These are phyloP conservation scores for Plectranthus barbatus DNA, from an alignment of 257 asterid genomes.

Conservation along the genomic window DNA sequence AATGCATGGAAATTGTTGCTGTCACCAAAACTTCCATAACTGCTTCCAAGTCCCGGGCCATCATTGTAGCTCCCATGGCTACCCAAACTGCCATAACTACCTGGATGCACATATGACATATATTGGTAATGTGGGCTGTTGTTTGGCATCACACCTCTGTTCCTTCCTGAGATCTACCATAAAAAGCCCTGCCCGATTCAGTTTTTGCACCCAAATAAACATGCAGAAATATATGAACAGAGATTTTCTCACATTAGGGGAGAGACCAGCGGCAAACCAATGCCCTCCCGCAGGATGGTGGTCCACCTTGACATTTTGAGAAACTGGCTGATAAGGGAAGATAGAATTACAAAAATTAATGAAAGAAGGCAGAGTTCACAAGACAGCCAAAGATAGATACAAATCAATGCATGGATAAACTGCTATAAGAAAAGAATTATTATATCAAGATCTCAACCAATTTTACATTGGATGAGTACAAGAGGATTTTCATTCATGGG, in stretches of 20 bases:
- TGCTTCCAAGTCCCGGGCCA: slow-evolving; percentile 69
- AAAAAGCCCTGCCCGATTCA: slow-evolving; percentile 12
- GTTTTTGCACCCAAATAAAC: slow-evolving; percentile 7
- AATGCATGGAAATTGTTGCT: slow-evolving; percentile 72
- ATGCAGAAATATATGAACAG: slow-evolving; percentile 11
- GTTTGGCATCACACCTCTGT: slow-evolving; percentile 41
- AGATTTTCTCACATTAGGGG: slow-evolving; percentile 82
- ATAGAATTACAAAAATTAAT: slow-evolving; percentile 2
- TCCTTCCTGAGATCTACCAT: slow-evolving; percentile 76
- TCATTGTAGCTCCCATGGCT: slow-evolving; percentile 97
- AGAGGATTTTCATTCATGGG: background rate
- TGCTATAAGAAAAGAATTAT: background rate
- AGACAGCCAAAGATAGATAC: background rate
- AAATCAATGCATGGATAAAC: background rate
- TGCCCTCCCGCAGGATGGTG: slow-evolving; percentile 99
- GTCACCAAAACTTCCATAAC: slow-evolving; percentile 96
- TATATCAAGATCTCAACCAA: background rate
- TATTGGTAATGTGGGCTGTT: slow-evolving; percentile 82
- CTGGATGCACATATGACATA: slow-evolving; percentile 64
- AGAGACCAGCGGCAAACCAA: slow-evolving; percentile 99
- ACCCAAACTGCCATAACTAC: slow-evolving; percentile 97
- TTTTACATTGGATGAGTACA: background rate
- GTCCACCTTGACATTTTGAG: slow-evolving; percentile 80
- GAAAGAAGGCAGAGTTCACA: background rate
- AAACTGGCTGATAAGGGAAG: slow-evolving; percentile 55